phyloP scores from a whole-genome alignment of 108 stramenopile species.

The Nannochloropsis salina region DNA sequence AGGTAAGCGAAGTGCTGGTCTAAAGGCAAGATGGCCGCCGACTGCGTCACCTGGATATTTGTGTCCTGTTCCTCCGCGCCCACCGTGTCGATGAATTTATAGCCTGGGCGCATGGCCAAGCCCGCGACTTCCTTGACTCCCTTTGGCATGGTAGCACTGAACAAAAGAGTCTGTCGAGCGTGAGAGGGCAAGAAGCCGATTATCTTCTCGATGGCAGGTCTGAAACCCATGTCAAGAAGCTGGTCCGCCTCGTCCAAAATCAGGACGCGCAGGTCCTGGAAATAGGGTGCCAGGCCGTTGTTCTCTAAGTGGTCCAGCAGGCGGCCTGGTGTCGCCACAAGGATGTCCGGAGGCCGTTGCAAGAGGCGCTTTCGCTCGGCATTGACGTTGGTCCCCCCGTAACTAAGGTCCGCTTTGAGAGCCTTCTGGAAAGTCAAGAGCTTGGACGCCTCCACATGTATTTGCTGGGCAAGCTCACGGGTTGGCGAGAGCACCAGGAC shows the following conservation, averaged over 20 bases:
- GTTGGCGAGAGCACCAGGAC: slow-evolving; percentile 82
- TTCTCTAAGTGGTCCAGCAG: slow-evolving; percentile 76
- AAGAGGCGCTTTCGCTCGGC: slow-evolving; percentile 57
- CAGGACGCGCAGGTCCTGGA: slow-evolving; percentile 56
- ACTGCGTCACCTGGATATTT: slow-evolving; percentile 63
- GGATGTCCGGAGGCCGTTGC: slow-evolving; percentile 52
- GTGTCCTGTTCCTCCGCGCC: slow-evolving; percentile 52
- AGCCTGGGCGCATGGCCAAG: slow-evolving; percentile 51
- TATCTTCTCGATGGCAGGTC: slow-evolving; percentile 69
- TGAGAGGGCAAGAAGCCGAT: slow-evolving; percentile 60
- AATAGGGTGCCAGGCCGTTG: slow-evolving; percentile 46
- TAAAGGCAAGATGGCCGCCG: slow-evolving; percentile 43
- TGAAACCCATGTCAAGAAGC: slow-evolving; percentile 84
- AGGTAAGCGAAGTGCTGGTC: slow-evolving; percentile 37
- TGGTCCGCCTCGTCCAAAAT: slow-evolving; percentile 92
- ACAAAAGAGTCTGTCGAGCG: slow-evolving; percentile 78
- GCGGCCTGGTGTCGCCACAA: slow-evolving; percentile 87
- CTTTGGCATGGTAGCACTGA: slow-evolving; percentile 80
- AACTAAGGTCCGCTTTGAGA: slow-evolving; percentile 12
- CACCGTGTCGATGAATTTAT: slow-evolving; percentile 53
- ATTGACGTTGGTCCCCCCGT: slow-evolving; percentile 77
- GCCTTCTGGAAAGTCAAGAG: slow-evolving; percentile 41
- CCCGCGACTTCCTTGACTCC: slow-evolving; percentile 60
- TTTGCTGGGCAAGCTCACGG: slow-evolving; percentile 85
- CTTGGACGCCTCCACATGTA: slow-evolving; percentile 63